Conservation (phyloP, 306 rosid species). For the Lathyrus sativus region DNA sequence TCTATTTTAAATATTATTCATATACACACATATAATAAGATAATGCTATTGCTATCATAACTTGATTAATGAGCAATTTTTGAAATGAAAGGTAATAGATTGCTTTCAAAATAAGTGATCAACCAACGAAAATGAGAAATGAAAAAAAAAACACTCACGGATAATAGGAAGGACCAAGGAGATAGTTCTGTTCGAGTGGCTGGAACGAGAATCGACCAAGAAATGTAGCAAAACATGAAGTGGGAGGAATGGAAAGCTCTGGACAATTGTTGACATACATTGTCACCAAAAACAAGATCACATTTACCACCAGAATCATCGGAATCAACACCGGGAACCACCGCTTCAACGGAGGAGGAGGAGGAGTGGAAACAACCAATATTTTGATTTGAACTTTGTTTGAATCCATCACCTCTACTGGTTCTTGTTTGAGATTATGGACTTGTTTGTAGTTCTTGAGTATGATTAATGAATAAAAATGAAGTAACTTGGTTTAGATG, state of each 20-base stretch:
- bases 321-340: conserved; percentile 74
- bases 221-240: conserved; percentile 54
- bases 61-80: background rate
- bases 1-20: too few species aligned
- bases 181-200: conserved; percentile 69
- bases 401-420: background rate
- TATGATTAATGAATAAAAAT: too few species aligned
- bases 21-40: too few species aligned
- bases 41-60: background rate
- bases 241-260: conserved; percentile 17
- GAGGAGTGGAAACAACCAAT: background rate
- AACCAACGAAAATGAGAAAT: background rate
- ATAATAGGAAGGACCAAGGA: conserved; percentile 72
- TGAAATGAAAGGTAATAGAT: background rate
- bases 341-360: conserved; percentile 42
- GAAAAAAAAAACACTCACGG: conserved; percentile 45
- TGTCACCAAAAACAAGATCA: conserved; percentile 48
- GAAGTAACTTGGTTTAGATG: too few species aligned
- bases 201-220: conserved; percentile 76
- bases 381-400: background rate
- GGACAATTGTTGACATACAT: conserved; percentile 73
- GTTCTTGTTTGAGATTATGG: too few species aligned
- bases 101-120: background rate
- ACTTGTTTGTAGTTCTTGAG: too few species aligned
- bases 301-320: conserved; percentile 56